phyloP scores from a whole-genome alignment of 2,329 filamentous ascomycete species.

The Colletotrichum sp. region DNA sequence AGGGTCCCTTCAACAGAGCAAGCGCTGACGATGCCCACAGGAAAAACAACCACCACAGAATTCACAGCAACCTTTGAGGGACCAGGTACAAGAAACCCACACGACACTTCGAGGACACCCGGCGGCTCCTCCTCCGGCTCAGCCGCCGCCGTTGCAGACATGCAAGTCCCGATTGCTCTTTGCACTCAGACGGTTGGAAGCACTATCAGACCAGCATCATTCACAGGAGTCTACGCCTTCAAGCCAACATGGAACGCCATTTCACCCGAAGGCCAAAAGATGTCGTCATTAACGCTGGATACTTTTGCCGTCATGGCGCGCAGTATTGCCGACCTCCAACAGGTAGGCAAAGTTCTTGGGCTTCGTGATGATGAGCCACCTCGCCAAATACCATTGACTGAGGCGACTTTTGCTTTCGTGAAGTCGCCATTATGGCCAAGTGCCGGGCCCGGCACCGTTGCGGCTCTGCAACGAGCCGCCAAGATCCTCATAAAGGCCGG shows the following conservation, averaged over 20 bases:
- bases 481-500: slow-evolving; percentile 47
- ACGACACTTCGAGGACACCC: slow-evolving; percentile 68
- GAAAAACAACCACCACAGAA: slow-evolving; percentile 67
- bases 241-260: slow-evolving; percentile 71
- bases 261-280: slow-evolving; percentile 64
- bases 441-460: slow-evolving; percentile 46
- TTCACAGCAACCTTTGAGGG: slow-evolving; percentile 64
- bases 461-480: slow-evolving; percentile 45
- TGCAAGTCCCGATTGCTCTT: slow-evolving; percentile 63
- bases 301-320: slow-evolving; percentile 67
- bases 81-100: slow-evolving; percentile 63
- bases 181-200: slow-evolving; percentile 72
- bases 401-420: slow-evolving; percentile 58
- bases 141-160: slow-evolving; percentile 68
- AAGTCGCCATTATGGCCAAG: slow-evolving; percentile 57
- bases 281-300: slow-evolving; percentile 63
- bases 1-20: not conserved
- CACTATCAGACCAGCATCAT: slow-evolving; percentile 65
- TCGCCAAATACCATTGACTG: not conserved
- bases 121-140: slow-evolving; percentile 73
- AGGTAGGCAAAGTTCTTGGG: slow-evolving; percentile 58
- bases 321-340: slow-evolving; percentile 59
- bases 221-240: slow-evolving; percentile 50
- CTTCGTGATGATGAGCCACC: slow-evolving; percentile 51
- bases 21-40: slow-evolving; percentile 24